Base-by-base conservation (phyloP, 306 rosid species). In the Potentilla sterilis region DNA sequence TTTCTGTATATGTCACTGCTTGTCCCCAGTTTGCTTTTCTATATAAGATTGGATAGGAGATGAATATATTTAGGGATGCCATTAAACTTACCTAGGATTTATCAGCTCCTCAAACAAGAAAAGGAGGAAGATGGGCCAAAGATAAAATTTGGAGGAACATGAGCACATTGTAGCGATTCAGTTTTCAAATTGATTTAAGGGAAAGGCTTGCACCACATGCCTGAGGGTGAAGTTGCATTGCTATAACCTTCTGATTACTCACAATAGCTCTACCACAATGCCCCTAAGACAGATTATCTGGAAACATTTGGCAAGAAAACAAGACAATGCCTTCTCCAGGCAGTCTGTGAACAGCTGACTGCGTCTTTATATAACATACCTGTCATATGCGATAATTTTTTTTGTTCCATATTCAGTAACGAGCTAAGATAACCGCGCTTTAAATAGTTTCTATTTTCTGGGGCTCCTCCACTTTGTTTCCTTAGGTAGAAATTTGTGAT, bases 1-100 rank as follows among this genome's bases (percentile, higher is more conserved):
- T 65, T 40, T 38, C 68, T 65, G 22, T 51, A 19, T 67, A 40
- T 41, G 71, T 67, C 35, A 66, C 12, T 66, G 70, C 48, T 21
- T n/a, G 14, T 10, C 69, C 11, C 28, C 24, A 16, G 18, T 42
- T 64, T 64, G 12, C 67, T 32, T 62, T 9, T 8, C 7, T 66
- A 19, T 19, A 41, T 40, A 49, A n/a, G 49, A 66, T 40, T 15
- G 70, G 35, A 40, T n/a, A 66, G 43, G 34, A 66, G 34, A 19
- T 0, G n/a, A 37, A 64, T 18, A 35, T 34, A 35, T 14, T 3
- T 64, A 64, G 24, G 12, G 28, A 65, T 65, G 49, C 4, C 22
- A 66, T 40, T 66, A 4, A 19, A 66, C 70, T 40, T 40, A 18
- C 46, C 11, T 18, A 64, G 21, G 42, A 34, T 63, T 34, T 63